Evolutionary conservation across 2,329 filamentous ascomycete species (phyloP).

Genomic region (Paecilomyces sp.): DNA sequence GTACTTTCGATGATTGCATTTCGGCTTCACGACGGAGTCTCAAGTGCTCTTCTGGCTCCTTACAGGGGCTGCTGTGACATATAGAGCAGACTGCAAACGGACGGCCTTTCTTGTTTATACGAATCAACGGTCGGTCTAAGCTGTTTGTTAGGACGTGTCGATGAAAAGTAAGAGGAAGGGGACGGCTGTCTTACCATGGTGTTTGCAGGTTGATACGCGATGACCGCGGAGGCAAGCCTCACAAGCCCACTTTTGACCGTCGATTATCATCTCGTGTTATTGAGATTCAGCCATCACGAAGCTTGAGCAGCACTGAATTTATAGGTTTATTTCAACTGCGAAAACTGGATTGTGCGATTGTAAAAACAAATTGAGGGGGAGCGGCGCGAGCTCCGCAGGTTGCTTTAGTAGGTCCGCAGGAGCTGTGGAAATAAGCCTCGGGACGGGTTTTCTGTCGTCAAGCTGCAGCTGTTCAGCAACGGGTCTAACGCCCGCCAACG

Average conservation of each 20-base stretch:
- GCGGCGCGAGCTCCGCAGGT: neutral
- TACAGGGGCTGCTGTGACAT: constrained; percentile 77
- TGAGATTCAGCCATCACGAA: neutral
- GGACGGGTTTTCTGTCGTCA: neutral
- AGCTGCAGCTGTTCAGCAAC: neutral
- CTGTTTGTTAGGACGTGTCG: neutral
- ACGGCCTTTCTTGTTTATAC: constrained; percentile 95
- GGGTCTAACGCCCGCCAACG: neutral
- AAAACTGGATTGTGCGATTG: neutral
- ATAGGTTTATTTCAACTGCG: neutral
- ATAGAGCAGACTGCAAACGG: constrained; percentile 94
- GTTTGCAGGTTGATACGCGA: neutral
- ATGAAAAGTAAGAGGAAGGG: neutral
- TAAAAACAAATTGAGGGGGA: neutral
- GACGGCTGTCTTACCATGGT: neutral
- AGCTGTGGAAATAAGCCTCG: neutral
- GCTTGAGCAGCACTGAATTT: neutral
- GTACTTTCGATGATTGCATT: constrained; percentile 24
- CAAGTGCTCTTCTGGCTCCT: constrained; percentile 81
- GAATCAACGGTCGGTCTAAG: constrained; percentile 77
- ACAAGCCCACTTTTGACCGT: constrained; percentile 1
- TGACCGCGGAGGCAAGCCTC: constrained; percentile 1
- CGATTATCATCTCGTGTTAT: constrained; percentile 1
- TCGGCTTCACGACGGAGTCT: constrained; percentile 44
- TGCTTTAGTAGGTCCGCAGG: neutral